Evolutionary conservation across 2,329 filamentous ascomycete genomes (phyloP).

Genomic region (Ophiostoma australiae): DNA sequence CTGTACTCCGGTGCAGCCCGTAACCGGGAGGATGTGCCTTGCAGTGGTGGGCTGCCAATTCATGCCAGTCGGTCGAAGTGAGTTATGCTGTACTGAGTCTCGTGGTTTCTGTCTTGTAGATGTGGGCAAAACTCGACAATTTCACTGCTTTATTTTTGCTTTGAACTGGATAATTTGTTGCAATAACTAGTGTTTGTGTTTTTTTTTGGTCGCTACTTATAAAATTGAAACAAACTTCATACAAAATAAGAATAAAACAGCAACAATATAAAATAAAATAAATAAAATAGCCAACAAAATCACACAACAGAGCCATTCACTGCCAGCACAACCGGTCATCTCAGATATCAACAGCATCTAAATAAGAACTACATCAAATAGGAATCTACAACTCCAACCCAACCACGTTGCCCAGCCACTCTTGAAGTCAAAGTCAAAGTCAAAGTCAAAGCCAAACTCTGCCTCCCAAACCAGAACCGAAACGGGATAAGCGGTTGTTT

Average conservation of each 20-base stretch:
- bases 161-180: too few relatives aligned
- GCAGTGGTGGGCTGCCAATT: background rate
- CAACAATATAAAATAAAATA: background rate
- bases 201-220: background rate
- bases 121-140: too few relatives aligned
- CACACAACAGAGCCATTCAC: too few relatives aligned
- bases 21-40: too few relatives aligned
- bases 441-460: background rate
- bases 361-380: too few relatives aligned
- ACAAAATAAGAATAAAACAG: background rate
- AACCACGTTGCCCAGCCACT: conserved; percentile 4
- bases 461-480: conserved; percentile 15
- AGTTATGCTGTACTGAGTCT: too few relatives aligned
- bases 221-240: background rate
- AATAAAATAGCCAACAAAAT: background rate
- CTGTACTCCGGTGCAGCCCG: background rate
- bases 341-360: too few relatives aligned
- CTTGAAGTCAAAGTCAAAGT: background rate
- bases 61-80: background rate
- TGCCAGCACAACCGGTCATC: too few relatives aligned
- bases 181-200: background rate
- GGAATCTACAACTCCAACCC: too few relatives aligned
- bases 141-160: too few relatives aligned
- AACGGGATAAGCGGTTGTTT: conserved; percentile 27
- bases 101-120: too few relatives aligned